phyloP scores from a whole-genome alignment of 2,329 filamentous ascomycete species.

The Penicillium capsulatum region DNA sequence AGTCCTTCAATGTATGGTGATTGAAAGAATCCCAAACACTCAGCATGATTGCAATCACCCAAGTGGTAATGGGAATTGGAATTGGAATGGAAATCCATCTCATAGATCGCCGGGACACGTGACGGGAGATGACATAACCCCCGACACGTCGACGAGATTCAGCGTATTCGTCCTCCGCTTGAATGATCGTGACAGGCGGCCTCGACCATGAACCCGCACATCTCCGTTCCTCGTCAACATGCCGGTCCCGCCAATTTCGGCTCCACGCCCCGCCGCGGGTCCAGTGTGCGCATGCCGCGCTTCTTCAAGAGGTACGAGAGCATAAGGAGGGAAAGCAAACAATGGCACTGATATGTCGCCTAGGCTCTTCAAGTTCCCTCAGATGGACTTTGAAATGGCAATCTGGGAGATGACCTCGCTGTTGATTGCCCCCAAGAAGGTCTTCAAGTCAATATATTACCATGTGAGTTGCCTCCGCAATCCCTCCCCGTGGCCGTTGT shows the following conservation, averaged over 20 bases:
- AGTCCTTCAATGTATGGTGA: no score
- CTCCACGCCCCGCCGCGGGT: conserved; percentile 48
- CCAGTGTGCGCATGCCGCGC: conserved; percentile 57
- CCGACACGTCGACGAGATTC: conserved; percentile 11
- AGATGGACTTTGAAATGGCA: conserved; percentile 71
- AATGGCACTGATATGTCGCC: conserved; percentile 7
- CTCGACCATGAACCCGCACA: conserved; percentile 55
- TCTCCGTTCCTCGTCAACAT: conserved; percentile 57
- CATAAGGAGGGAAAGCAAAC: background rate
- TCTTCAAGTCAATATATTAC: conserved; percentile 67
- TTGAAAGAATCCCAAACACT: no score
- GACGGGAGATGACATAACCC: conserved; percentile 18
- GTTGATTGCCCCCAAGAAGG: conserved; percentile 65
- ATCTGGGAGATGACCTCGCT: conserved; percentile 69
- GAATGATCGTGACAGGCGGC: no score
- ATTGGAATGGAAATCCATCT: no score
- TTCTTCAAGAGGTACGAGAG: conserved; percentile 58
- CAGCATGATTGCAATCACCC: no score
- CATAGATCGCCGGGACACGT: no score
- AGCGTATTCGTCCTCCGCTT: conserved; percentile 6
- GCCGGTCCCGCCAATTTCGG: conserved; percentile 52
- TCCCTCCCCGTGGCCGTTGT: background rate
- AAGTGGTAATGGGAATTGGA: no score
- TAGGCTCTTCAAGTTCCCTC: conserved; percentile 65
- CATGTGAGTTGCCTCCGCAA: conserved; percentile 56